A percentile compares a stretch with the other conserved stretches of the same genome.
Evolutionary conservation across 2,329 filamentous ascomycete genomes (phyloP).

Genomic region (Arthrobotrys megalospora): DNA sequence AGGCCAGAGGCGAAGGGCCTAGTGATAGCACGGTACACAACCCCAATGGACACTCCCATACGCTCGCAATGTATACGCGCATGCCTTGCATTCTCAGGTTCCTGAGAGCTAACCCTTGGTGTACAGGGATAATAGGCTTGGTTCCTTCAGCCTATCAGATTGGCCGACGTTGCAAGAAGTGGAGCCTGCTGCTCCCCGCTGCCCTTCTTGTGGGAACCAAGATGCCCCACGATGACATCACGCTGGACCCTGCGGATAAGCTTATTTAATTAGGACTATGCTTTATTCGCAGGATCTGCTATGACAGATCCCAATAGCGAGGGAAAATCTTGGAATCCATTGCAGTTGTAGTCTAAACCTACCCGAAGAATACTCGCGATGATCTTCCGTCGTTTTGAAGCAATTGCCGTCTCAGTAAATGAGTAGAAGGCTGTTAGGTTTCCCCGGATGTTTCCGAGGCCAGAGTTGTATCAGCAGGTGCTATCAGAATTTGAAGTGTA

Average conservation of each 20-base stretch:
- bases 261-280: slow-evolving; percentile 28
- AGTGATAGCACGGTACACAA: slow-evolving; percentile 7
- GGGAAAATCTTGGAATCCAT: not conserved
- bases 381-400: slow-evolving; percentile 19
- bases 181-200: slow-evolving; percentile 3
- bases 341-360: not conserved
- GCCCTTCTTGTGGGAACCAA: not conserved
- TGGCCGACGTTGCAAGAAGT: slow-evolving; percentile 35
- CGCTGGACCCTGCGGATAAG: slow-evolving; percentile 31
- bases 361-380: slow-evolving; percentile 6
- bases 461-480: slow-evolving; percentile 11
- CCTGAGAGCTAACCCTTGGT: slow-evolving; percentile 14
- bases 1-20: slow-evolving; percentile 2
- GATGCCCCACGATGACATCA: slow-evolving; percentile 41
- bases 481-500: not conserved
- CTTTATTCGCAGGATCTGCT: slow-evolving; percentile 34
- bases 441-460: slow-evolving; percentile 20
- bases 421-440: slow-evolving; percentile 1
- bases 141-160: slow-evolving; percentile 8
- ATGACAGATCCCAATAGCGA: not conserved
- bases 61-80: slow-evolving; percentile 7
- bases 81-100: slow-evolving; percentile 28
- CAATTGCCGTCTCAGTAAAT: not conserved
- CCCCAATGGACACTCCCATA: slow-evolving; percentile 5
- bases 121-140: slow-evolving; percentile 4